Evolutionary conservation across 148 eudicot species (phyloP).

Genomic region (Camellia lanceoleosa): DNA sequence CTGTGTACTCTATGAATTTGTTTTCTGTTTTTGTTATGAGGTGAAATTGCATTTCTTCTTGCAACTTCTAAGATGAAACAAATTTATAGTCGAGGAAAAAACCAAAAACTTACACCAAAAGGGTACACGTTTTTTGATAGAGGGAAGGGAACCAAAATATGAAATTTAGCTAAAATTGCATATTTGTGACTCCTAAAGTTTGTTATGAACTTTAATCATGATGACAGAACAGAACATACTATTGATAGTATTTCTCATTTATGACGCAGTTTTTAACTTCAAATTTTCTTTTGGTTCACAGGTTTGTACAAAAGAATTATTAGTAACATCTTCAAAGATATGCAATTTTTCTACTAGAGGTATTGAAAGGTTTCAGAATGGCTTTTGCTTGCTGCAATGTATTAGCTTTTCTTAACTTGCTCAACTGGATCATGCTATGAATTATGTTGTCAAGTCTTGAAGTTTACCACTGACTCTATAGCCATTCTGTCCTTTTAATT

Average conservation of each 20-base stretch:
- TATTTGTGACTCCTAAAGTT: background rate
- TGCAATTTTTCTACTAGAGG: conserved; percentile 35
- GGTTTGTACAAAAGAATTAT: conserved; percentile 27
- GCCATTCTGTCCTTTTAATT: background rate
- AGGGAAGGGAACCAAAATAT: background rate
- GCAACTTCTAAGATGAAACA: background rate
- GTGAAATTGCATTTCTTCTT: background rate
- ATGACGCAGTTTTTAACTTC: background rate
- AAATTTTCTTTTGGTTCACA: conserved; percentile 13
- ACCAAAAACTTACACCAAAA: background rate
- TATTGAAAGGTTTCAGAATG: conserved; percentile 3
- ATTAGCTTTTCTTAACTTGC: background rate
- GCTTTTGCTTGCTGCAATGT: conserved; percentile 7
- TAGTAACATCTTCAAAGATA: conserved; percentile 19
- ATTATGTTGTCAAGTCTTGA: background rate
- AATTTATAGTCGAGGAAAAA: background rate
- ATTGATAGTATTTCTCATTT: background rate
- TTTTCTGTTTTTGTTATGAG: background rate
- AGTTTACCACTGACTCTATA: background rate
- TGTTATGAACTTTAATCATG: background rate
- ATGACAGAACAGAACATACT: background rate
- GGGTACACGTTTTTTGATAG: background rate
- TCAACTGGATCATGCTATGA: background rate
- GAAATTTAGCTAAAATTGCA: background rate
- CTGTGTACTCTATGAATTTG: background rate